phyloP scores from a whole-genome alignment of 768 basidiomycete genomes.

The Mycena vulgaris region DNA sequence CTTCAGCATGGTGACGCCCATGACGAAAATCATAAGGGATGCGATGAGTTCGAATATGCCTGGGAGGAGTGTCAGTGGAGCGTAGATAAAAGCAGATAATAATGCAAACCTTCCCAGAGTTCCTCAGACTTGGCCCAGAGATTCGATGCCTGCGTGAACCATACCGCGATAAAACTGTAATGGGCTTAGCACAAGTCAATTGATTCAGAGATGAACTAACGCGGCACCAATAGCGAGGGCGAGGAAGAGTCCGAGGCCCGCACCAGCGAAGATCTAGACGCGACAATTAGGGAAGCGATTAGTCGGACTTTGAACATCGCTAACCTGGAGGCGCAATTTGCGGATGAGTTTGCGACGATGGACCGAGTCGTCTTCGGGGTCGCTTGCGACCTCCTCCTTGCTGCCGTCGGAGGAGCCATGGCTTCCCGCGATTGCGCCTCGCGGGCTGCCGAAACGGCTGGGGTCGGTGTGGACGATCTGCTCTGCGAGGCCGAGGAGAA shows the following conservation, averaged over 20 bases:
- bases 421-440: constrained; percentile 26
- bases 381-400: constrained; percentile 47
- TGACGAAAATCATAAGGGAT: constrained; percentile 87
- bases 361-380: constrained; percentile 47
- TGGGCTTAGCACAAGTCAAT: not conserved
- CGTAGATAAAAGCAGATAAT: too few species aligned
- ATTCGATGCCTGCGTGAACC: constrained; percentile 92
- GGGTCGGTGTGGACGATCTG: constrained; percentile 74
- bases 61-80: too few species aligned
- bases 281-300: not conserved
- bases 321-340: constrained; percentile 79
- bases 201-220: constrained; percentile 46
- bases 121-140: constrained; percentile 90
- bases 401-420: constrained; percentile 39
- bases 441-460: constrained; percentile 31
- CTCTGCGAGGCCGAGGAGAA: constrained; percentile 92
- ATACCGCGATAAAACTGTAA: constrained; percentile 84
- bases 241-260: constrained; percentile 80
- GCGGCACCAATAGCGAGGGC: constrained; percentile 90
- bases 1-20: constrained; percentile 96
- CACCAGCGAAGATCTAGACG: constrained; percentile 82
- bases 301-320: not conserved
- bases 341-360: constrained; percentile 66
- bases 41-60: constrained; percentile 82
- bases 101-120: constrained; percentile 94